Evolutionary conservation across 257 asterid genomes (phyloP), one percentile per base, ranked within the genome.

Genomic region (Agastache rugosa): DNA sequence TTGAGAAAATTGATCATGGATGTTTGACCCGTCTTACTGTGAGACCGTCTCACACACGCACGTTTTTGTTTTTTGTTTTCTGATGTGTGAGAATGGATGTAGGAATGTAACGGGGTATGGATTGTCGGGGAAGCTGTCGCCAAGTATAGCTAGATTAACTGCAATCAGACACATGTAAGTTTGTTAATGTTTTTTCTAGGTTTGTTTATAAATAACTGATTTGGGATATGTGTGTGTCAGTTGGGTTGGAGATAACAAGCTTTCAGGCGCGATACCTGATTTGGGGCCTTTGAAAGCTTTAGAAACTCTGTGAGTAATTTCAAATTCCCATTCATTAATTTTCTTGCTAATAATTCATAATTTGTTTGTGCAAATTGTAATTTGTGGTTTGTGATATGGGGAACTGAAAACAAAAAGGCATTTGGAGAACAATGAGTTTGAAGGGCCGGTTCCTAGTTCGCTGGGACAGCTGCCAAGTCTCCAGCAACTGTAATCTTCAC

Each of bases 31-130:
- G 9, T 37, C 11, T 37, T 37, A 8, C 2, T 9, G 42, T 37
- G 42, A 37, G 42, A 37, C 11, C 1, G 42, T 37, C 11, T 37
- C 2, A 37, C 42, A 8, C 42, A 8, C 9, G 42, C 42, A 8
- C 9, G 42, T 8, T 37, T 37, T 37, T 7, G 2, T 37, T 1
- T 31, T 0, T 31, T 1, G n/a, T n/a, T n/a, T n/a, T n/a, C n/a
- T n/a, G n/a, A n/a, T 31, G 47, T 41, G n/a, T 44, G 31, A 20
- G 6, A 27, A 59, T 29, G 44, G 31, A 35, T 81, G 82, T 59
- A 94, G 98, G 88, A 89, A 94, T 61, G 69, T 91, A 74, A 91
- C 96, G 50, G 90, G 86, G 39, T 77, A 69, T 37, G 92, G 89
- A 70, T 25, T 94, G 64, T 71, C 83, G 3, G 98, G 98, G 67